Evolutionary conservation across 768 basidiomycete genomes (phyloP).

Genomic region (Mrakia blollopis): DNA sequence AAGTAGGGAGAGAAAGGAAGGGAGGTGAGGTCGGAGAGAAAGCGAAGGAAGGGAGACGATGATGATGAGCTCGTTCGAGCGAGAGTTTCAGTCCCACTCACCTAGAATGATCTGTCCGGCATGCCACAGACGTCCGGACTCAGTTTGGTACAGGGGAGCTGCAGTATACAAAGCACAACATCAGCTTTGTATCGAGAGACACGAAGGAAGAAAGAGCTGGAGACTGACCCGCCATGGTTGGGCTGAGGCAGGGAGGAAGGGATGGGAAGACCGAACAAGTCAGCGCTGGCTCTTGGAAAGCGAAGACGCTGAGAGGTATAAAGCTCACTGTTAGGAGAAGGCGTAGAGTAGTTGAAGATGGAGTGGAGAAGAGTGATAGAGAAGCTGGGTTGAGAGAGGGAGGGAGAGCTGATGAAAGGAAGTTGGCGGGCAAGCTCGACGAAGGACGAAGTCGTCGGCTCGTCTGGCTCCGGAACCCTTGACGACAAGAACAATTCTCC

Average conservation of each 20-base stretch:
- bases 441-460: no score
- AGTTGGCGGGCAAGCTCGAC: no score
- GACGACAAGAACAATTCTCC: no score
- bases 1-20: constrained; percentile 36
- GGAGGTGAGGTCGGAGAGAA: not conserved
- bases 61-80: not conserved
- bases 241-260: not conserved
- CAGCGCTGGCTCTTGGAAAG: not conserved
- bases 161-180: constrained; percentile 43
- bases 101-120: constrained; percentile 82
- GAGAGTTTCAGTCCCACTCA: not conserved
- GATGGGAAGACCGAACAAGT: not conserved
- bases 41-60: not conserved
- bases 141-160: constrained; percentile 92
- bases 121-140: constrained; percentile 48
- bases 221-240: not conserved
- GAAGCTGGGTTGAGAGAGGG: not conserved
- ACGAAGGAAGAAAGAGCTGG: not conserved
- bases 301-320: not conserved
- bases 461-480: no score
- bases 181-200: not conserved
- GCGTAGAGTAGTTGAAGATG: no score
- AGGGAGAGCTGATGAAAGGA: no score
- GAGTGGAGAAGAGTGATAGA: no score
- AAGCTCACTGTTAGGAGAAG: not conserved